Conservation (phyloP, 208 protist species). For the Crithidia bombi region DNA sequence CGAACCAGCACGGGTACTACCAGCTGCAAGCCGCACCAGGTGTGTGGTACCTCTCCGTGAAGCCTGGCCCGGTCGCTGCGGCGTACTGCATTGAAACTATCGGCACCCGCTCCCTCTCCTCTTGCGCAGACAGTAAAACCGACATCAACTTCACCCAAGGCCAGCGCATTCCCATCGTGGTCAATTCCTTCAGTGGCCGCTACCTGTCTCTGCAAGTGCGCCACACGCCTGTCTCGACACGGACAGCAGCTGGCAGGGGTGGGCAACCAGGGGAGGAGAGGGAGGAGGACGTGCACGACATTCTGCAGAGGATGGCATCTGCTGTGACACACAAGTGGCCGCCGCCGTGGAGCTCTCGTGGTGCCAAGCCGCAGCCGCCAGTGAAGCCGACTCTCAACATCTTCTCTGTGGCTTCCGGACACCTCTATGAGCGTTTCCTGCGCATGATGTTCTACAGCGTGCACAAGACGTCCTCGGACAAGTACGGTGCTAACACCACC, state of each 20-base stretch:
- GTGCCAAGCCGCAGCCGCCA: constrained; percentile 23
- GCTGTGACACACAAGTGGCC: constrained; percentile 37
- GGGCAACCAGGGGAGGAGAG: no score
- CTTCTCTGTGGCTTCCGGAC: constrained; percentile 98
- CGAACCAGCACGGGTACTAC: constrained; percentile 95
- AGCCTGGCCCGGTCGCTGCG: constrained; percentile 55
- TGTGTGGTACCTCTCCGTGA: constrained; percentile 81
- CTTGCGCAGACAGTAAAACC: constrained; percentile 10
- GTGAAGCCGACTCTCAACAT: constrained; percentile 96
- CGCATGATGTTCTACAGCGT: constrained; percentile 99
- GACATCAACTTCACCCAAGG: constrained; percentile 27
- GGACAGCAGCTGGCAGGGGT: not conserved
- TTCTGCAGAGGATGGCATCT: constrained; percentile 30
- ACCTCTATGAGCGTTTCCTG: constrained; percentile 99
- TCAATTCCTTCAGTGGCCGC: constrained; percentile 63
- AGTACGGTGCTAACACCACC: constrained; percentile 69
- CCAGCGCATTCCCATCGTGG: constrained; percentile 48
- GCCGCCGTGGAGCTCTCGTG: constrained; percentile 10
- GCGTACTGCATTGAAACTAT: constrained; percentile 63
- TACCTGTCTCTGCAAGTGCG: constrained; percentile 36
- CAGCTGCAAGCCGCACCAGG: constrained; percentile 95
- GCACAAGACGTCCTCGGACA: constrained; percentile 86
- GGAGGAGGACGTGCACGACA: constrained; percentile 6
- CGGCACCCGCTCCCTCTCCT: constrained; percentile 13
- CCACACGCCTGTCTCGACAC: not conserved